These are phyloP conservation scores for Diplosphaera chodatii DNA, from an alignment of 139 green algal genomes.

Conservation along the genomic window DNA sequence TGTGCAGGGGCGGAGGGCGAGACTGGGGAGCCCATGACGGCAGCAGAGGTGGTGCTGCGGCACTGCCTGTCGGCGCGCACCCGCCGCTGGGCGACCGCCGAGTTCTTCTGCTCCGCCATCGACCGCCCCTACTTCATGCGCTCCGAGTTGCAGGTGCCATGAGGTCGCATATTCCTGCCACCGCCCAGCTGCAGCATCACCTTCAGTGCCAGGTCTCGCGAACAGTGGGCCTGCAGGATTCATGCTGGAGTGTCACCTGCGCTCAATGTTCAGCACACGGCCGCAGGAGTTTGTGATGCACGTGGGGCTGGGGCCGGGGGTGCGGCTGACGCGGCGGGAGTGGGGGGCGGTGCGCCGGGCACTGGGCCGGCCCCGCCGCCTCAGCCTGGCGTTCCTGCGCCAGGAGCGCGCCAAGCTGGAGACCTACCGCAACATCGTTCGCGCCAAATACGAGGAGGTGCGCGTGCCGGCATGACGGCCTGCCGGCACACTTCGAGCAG, in stretches of 20 bases:
- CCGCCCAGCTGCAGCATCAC: no score
- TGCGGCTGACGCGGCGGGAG: slow-evolving; percentile 18
- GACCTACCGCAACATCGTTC: slow-evolving; percentile 43
- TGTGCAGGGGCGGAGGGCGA: neutral
- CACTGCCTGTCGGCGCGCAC: slow-evolving; percentile 39
- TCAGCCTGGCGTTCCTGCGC: slow-evolving; percentile 63
- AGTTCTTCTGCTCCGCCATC: slow-evolving; percentile 68
- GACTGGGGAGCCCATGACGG: slow-evolving; percentile 1
- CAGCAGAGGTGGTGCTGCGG: slow-evolving; percentile 43
- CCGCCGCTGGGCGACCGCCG: slow-evolving; percentile 48
- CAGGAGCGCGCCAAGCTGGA: slow-evolving; percentile 56
- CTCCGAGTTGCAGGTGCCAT: slow-evolving; percentile 49
- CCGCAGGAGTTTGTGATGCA: slow-evolving; percentile 15
- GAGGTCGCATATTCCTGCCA: no score
- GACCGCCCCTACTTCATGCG: slow-evolving; percentile 71
- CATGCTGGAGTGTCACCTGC: no score
- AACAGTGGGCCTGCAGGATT: no score
- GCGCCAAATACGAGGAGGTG: slow-evolving; percentile 35
- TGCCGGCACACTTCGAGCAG: no score
- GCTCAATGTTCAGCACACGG: no score
- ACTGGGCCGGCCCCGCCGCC: slow-evolving; percentile 58
- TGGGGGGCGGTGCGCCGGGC: slow-evolving; percentile 16
- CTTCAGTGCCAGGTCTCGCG: no score
- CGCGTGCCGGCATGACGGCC: slow-evolving; percentile 12
- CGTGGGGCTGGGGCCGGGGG: slow-evolving; percentile 20